Percentiles rank a stretch among this genome's conserved stretches.
Evolutionary conservation across 345 rosid genomes (phyloP).

Genomic region (Eucalyptus coolabah): DNA sequence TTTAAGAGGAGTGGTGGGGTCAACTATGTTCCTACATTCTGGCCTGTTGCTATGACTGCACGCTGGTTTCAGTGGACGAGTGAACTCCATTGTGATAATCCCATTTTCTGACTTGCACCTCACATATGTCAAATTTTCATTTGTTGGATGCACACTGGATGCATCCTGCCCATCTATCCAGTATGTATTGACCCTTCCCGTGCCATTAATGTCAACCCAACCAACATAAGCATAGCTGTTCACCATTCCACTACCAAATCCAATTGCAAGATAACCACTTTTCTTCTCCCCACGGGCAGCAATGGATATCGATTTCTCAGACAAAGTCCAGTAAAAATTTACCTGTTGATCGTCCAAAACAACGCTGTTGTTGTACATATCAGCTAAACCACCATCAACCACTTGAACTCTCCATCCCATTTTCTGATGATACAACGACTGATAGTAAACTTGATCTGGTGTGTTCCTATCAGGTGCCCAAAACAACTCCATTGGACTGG

Average conservation of each 20-base stretch:
- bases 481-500: constrained; percentile 63
- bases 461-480: constrained; percentile 95
- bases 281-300: constrained; percentile 95
- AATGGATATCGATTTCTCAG: constrained; percentile 56
- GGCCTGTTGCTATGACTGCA: constrained; percentile 38
- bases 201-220: constrained; percentile 68
- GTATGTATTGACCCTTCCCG: constrained; percentile 67
- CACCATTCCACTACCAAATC: constrained; percentile 72
- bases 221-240: constrained; percentile 87
- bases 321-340: constrained; percentile 82
- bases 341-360: constrained; percentile 92
- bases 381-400: constrained; percentile 90
- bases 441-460: constrained; percentile 82
- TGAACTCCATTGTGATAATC: constrained; percentile 86
- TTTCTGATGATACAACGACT: constrained; percentile 66
- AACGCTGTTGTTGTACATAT: constrained; percentile 92
- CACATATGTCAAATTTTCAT: constrained; percentile 69
- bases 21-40: constrained; percentile 75
- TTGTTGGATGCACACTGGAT: constrained; percentile 52
- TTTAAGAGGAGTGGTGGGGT: constrained; percentile 86
- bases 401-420: constrained; percentile 98
- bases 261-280: constrained; percentile 87
- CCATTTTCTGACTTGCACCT: constrained; percentile 91
- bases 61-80: constrained; percentile 55
- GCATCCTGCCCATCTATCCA: constrained; percentile 89